Conservation (phyloP, 805 yeast genomes). For the Suhomyces tanzawaensis region DNA sequence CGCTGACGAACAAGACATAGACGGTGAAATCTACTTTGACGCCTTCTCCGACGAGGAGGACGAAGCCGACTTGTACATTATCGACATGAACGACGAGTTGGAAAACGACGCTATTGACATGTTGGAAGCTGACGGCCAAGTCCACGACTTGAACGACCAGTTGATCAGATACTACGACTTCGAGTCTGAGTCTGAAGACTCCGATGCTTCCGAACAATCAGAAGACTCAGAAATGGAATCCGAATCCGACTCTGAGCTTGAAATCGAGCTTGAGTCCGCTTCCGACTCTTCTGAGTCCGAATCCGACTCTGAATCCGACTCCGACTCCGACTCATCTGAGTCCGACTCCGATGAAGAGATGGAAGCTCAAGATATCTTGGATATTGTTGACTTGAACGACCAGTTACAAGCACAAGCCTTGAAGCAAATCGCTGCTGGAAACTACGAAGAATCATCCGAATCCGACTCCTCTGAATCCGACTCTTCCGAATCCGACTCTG, state of each 20-base stretch:
- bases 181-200: constrained; percentile 24
- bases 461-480: constrained; percentile 14
- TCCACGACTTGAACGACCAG: constrained; percentile 24
- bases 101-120: constrained; percentile 26
- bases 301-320: constrained; percentile 14
- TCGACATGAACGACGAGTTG: constrained; percentile 35
- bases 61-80: constrained; percentile 14
- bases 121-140: constrained; percentile 21
- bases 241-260: constrained; percentile 4
- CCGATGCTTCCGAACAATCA: constrained; percentile 6
- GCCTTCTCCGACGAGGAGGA: constrained; percentile 17
- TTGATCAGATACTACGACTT: constrained; percentile 24
- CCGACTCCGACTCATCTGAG: constrained; percentile 16
- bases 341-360: constrained; percentile 16
- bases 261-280: constrained; percentile 8
- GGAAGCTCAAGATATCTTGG: constrained; percentile 32
- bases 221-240: constrained; percentile 10
- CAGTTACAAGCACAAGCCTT: constrained; percentile 36
- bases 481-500: constrained; percentile 16
- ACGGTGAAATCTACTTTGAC: constrained; percentile 6
- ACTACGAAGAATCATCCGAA: constrained; percentile 23
- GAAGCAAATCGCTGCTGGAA: constrained; percentile 28
- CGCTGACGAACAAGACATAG: constrained; percentile 13
- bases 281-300: constrained; percentile 12
- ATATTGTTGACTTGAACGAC: constrained; percentile 38